Evolutionary conservation across 2,329 filamentous ascomycete species (phyloP).

Genomic region (Rachicladosporium sp.): DNA sequence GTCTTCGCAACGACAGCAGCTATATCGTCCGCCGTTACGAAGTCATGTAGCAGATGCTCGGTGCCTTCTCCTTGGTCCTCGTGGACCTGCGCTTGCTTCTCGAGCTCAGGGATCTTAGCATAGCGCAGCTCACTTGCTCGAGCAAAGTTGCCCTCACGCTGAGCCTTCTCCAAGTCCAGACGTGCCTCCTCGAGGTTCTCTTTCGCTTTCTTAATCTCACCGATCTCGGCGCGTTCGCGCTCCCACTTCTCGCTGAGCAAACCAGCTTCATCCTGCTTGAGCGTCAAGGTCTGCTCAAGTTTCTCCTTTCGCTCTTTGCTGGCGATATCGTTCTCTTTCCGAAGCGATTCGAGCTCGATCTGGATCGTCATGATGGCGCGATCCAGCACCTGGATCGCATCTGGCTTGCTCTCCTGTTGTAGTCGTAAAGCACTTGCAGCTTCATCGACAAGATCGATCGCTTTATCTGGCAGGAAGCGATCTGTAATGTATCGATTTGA

Average conservation of each 20-base stretch:
- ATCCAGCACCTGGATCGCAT: conserved; percentile 83
- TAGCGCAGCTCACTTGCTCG: conserved; percentile 86
- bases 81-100: conserved; percentile 60
- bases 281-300: conserved; percentile 63
- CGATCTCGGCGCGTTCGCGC: conserved; percentile 73
- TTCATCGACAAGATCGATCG: conserved; percentile 93
- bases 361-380: conserved; percentile 95
- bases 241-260: conserved; percentile 76
- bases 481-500: conserved; percentile 96
- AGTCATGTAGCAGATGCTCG: conserved; percentile 71
- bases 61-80: conserved; percentile 39
- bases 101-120: conserved; percentile 68
- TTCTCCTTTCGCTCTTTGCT: conserved; percentile 81
- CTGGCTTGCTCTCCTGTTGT: conserved; percentile 93
- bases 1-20: conserved; percentile 79
- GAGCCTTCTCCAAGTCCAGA: conserved; percentile 75
- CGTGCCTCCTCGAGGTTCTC: conserved; percentile 77
- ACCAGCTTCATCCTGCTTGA: conserved; percentile 64
- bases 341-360: conserved; percentile 86
- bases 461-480: conserved; percentile 90
- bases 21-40: conserved; percentile 91
- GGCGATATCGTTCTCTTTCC: conserved; percentile 84
- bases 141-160: conserved; percentile 77
- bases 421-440: conserved; percentile 80
- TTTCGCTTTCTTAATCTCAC: conserved; percentile 75